Conservation (phyloP, 495 filamentous ascomycete species). For the Glonium stellatum region DNA sequence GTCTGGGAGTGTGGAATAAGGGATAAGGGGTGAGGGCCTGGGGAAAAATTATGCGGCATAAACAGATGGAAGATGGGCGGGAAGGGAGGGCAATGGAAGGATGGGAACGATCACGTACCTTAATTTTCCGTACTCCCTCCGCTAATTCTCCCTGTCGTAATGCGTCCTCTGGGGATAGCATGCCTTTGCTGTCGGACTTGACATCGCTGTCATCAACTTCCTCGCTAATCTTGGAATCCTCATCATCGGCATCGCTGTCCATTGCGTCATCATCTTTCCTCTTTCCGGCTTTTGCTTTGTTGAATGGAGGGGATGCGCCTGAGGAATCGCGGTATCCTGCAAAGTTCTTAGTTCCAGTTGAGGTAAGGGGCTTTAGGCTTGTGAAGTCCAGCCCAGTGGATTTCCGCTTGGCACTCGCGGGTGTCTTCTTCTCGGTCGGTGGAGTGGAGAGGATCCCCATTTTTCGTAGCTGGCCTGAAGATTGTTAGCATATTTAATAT, state of each 20-base stretch:
- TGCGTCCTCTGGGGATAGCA: constrained; percentile 70
- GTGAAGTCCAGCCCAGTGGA: constrained; percentile 75
- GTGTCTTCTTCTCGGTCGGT: constrained; percentile 51
- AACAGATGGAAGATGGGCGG: too few species aligned
- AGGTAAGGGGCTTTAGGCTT: constrained; percentile 71
- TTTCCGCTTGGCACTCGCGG: constrained; percentile 58
- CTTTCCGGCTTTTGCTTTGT: constrained; percentile 46
- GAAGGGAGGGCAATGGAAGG: not conserved
- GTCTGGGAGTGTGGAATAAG: too few species aligned
- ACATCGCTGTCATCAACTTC: constrained; percentile 65
- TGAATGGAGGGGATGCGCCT: constrained; percentile 43
- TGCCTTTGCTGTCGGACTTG: constrained; percentile 40
- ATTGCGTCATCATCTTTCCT: constrained; percentile 59
- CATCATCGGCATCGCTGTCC: constrained; percentile 65
- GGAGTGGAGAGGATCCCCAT: constrained; percentile 73
- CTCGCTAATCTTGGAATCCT: constrained; percentile 47
- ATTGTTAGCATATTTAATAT: constrained; percentile 18
- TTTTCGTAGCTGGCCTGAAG: constrained; percentile 78
- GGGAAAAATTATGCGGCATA: too few species aligned
- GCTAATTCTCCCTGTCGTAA: constrained; percentile 76
- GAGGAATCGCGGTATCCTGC: constrained; percentile 74
- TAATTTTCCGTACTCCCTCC: constrained; percentile 86
- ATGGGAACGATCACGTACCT: constrained; percentile 50
- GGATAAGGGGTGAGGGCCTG: too few species aligned
- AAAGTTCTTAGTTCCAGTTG: constrained; percentile 77